A percentile compares a stretch with the other conserved stretches of the same genome.
phyloP scores from a whole-genome alignment of 495 filamentous ascomycete species.

The Neurospora sp. region DNA sequence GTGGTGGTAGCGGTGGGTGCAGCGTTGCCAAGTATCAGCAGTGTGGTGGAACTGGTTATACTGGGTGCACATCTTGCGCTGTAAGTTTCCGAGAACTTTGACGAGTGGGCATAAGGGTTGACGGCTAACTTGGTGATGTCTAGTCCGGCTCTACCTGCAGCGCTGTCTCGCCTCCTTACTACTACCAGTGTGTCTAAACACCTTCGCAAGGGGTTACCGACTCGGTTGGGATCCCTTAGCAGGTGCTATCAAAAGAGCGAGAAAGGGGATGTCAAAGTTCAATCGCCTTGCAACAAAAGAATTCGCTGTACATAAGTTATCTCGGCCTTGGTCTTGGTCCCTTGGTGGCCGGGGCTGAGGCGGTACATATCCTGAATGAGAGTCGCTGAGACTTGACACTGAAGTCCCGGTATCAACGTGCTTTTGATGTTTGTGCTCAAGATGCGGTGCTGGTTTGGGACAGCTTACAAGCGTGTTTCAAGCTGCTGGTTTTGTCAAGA shows the following conservation, averaged over 20 bases:
- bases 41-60: constrained; percentile 37
- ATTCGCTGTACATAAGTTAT: neutral
- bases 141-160: constrained; percentile 18
- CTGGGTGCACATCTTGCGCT: constrained; percentile 32
- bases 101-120: neutral
- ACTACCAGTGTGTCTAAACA: constrained; percentile 28
- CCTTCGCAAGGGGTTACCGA: neutral
- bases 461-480: neutral
- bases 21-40: constrained; percentile 29
- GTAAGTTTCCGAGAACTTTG: constrained; percentile 13
- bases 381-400: neutral
- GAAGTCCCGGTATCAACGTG: neutral
- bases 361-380: neutral
- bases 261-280: neutral
- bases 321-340: neutral
- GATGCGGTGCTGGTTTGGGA: neutral
- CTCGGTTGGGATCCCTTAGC: neutral
- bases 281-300: neutral
- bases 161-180: constrained; percentile 21
- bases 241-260: neutral
- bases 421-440: neutral
- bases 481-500: no score
- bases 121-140: neutral
- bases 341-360: neutral
- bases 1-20: constrained; percentile 19